Percentiles rank a stretch among this genome's conserved stretches.
Conservation (phyloP, 106 monocot genomes). For the Dendrobium chrysotoxum region DNA sequence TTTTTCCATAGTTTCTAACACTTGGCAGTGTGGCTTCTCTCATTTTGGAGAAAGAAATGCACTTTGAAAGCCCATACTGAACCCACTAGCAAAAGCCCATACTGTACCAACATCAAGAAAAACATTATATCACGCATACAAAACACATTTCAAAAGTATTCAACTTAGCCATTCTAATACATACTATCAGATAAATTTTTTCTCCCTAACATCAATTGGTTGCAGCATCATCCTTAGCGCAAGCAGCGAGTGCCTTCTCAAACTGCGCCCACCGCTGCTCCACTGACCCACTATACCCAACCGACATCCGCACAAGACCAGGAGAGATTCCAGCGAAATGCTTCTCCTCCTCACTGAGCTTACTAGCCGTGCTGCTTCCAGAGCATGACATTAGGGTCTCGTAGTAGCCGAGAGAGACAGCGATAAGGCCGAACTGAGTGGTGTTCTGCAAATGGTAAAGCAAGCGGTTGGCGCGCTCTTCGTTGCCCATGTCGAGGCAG, state of each 20-base stretch:
- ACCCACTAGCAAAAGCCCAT: too few relatives aligned
- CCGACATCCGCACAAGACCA: conserved; percentile 83
- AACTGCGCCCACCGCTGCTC: conserved; percentile 96
- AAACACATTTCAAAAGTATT: too few relatives aligned
- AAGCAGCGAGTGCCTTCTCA: conserved; percentile 50
- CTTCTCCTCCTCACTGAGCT: conserved; percentile 63
- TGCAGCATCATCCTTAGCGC: neutral
- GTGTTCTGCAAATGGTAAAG: conserved; percentile 93
- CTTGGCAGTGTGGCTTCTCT: too few relatives aligned
- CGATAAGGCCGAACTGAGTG: conserved; percentile 90
- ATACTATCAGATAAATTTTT: too few relatives aligned
- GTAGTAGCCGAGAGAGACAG: conserved; percentile 91
- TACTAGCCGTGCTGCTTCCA: conserved; percentile 90
- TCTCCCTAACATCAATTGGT: too few relatives aligned
- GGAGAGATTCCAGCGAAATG: conserved; percentile 71
- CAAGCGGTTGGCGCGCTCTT: conserved; percentile 68
- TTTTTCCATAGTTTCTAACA: too few relatives aligned
- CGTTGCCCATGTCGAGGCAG: conserved; percentile 90
- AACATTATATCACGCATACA: too few relatives aligned
- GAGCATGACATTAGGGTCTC: conserved; percentile 99
- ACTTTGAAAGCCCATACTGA: too few relatives aligned
- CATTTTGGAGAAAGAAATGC: too few relatives aligned
- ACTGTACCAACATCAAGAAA: too few relatives aligned
- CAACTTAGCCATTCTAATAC: too few relatives aligned
- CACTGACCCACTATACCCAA: conserved; percentile 79